These are phyloP conservation scores for Claviceps sp. DNA, from an alignment of 2,329 filamentous ascomycete species.

Conservation along the genomic window DNA sequence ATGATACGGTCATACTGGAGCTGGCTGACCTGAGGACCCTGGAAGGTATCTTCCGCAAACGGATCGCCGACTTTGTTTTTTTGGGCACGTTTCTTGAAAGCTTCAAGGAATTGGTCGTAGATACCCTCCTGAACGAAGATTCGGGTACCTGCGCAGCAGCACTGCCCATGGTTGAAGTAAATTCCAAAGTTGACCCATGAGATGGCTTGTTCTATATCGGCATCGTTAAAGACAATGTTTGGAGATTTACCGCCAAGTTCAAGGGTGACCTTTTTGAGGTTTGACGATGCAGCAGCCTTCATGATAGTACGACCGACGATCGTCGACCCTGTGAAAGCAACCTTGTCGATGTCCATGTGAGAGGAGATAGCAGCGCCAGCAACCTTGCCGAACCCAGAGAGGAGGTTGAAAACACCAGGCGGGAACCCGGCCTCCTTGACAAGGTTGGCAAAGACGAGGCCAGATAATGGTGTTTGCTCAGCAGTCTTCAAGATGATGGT, in stretches of 20 bases:
- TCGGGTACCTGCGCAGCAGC: conserved; percentile 64
- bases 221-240: conserved; percentile 69
- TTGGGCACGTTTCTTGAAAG: conserved; percentile 64
- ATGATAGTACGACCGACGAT: conserved; percentile 61
- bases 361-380: conserved; percentile 64
- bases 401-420: conserved; percentile 61
- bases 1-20: conserved; percentile 83
- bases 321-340: conserved; percentile 72
- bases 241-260: conserved; percentile 71
- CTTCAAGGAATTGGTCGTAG: conserved; percentile 73
- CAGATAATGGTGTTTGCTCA: conserved; percentile 63
- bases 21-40: conserved; percentile 76
- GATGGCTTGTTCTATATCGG: conserved; percentile 64
- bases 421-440: conserved; percentile 70
- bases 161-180: conserved; percentile 52
- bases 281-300: conserved; percentile 65
- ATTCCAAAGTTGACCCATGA: conserved; percentile 64
- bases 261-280: conserved; percentile 71
- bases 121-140: conserved; percentile 77
- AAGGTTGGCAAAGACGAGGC: conserved; percentile 48
- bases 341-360: conserved; percentile 73
- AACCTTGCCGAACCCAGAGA: conserved; percentile 64
- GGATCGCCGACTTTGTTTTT: conserved; percentile 74
- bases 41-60: conserved; percentile 67
- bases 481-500: conserved; percentile 60